Evolutionary conservation across 1,139 yeast genomes (phyloP).

Genomic region (Scheffersomyces cryptocercus): DNA sequence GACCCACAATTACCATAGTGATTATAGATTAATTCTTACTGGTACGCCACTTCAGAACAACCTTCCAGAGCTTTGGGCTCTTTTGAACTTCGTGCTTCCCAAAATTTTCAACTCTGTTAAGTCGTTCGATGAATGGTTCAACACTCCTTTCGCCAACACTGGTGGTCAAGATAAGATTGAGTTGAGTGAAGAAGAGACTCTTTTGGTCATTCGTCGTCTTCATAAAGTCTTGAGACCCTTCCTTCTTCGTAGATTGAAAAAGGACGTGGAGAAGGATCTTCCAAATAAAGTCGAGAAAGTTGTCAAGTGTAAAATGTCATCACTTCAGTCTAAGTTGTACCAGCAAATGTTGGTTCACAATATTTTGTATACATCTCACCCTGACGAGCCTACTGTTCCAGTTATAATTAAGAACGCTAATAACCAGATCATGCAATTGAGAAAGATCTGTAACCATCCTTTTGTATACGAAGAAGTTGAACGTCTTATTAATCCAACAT

Average conservation of each 20-base stretch:
- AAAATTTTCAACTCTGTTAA: conserved; percentile 81
- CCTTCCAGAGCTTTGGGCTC: conserved; percentile 83
- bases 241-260: conserved; percentile 88
- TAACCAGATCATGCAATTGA: conserved; percentile 91
- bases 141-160: conserved; percentile 80
- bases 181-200: conserved; percentile 87
- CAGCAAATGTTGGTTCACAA: conserved; percentile 76
- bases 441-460: conserved; percentile 97
- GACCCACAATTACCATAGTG: conserved; percentile 71
- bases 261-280: conserved; percentile 94
- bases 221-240: conserved; percentile 96
- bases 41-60: conserved; percentile 89
- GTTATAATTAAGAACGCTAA: conserved; percentile 80
- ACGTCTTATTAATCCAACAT: conserved; percentile 74
- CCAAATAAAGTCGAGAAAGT: conserved; percentile 96
- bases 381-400: conserved; percentile 32
- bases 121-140: conserved; percentile 88
- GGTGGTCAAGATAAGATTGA: conserved; percentile 82
- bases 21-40: conserved; percentile 75
- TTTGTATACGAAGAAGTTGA: conserved; percentile 96
- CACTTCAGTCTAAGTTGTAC: conserved; percentile 77
- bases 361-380: conserved; percentile 62
- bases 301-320: conserved; percentile 90
- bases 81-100: conserved; percentile 74
- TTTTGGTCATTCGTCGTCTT: conserved; percentile 89